Base-by-base conservation (phyloP, 108 stramenopile genomes). In the Fragilariopsis cylindrus region DNA sequence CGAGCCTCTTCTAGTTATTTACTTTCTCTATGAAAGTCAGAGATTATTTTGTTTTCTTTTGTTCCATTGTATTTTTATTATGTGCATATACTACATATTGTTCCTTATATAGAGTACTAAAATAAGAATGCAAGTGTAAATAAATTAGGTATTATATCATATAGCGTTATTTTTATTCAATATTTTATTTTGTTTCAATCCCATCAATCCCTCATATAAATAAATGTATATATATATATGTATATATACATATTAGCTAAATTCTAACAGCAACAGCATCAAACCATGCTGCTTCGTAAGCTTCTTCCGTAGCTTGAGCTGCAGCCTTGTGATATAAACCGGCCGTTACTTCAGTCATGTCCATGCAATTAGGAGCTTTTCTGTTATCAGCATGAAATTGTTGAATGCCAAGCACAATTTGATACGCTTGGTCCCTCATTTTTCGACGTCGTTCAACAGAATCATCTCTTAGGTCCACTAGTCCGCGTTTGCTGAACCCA, bases 401-500 rank as follows among this genome's bases (percentile, higher is more conserved):
- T 69, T 79, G 78, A 7, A 79, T 52, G 16, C 78, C 78, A 79
- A 79, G 69, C 21, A 79, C 72, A 60, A 79, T 65, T 66, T 73
- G 72, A 56, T 79, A 79, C 40, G 78, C 65, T 50, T 73, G 70
- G 46, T 73, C 68, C 30, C 78, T 58, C 5, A 66, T 53, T 73
- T 65, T 57, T n/a, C 47, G 46, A n/a, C 78, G 65, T 69, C 78
- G 78, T n/a, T 79, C 71, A 4, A 79, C 71, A 42, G 64, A 67
- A 11, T 71, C 71, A 16, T 73, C 72, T 21, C 69, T 73, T 18
- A 79, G 65, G 39, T 79, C 78, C 0, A 73, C 65, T 45, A 79
- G 50, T 19, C 78, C 78, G 3, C 78, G 78, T 62, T 79, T 79
- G 65, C 72, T 72, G 55, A 79, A 79, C 46, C 52, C 47, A 50